Base-by-base conservation (phyloP, 2,329 filamentous ascomycete species). In the Epichloe elymi region DNA sequence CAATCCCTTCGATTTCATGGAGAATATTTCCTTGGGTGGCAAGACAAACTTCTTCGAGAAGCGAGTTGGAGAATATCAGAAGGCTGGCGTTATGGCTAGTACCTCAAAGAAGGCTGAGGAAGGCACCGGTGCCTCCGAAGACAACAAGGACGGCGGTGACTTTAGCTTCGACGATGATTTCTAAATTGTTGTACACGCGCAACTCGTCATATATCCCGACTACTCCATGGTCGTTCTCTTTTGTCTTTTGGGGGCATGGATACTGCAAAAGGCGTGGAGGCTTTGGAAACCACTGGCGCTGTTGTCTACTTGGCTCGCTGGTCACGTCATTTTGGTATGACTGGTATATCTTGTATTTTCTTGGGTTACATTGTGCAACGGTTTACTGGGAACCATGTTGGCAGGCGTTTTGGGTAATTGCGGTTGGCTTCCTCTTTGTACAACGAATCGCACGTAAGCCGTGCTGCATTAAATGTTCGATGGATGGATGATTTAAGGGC, bases 41-140 rank as follows among this genome's bases (percentile, higher is more conserved):
- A 98, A 98, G 86, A 98, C 93, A 69, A 98, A 98, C 83, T 98
- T 98, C 82, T 98, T 98, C 69, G 93, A 98, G 85, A 98, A 98
- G 86, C 88, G 93, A 62, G 93, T 98, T 52, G 93, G 85, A 68
- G 93, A 98, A 66, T 98, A 98, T 81, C 93, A 98, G 74, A 98
- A 98, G 80, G 90, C 93, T 38, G 93, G 93, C 76, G 91, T 98
- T 70, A 95, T 98, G 88, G 85, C 85, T 64, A 90, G 86, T 74
- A 86, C 84, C 12, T 51, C 54, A 61, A 86, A 86, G 73, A 89
- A 89, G 75, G 83, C 85, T 68, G 67, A 73, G n/a, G 73, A 77
- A 19, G 68, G 74, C 10, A 38, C 40, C 33, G 68, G 67, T 5
- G 60, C 64, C 19, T 58, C 67, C 1, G 57, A 62, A 6, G 71